Evolutionary conservation across 2,329 filamentous ascomycete genomes (phyloP).

Genomic region (Fusarium verticillioides): DNA sequence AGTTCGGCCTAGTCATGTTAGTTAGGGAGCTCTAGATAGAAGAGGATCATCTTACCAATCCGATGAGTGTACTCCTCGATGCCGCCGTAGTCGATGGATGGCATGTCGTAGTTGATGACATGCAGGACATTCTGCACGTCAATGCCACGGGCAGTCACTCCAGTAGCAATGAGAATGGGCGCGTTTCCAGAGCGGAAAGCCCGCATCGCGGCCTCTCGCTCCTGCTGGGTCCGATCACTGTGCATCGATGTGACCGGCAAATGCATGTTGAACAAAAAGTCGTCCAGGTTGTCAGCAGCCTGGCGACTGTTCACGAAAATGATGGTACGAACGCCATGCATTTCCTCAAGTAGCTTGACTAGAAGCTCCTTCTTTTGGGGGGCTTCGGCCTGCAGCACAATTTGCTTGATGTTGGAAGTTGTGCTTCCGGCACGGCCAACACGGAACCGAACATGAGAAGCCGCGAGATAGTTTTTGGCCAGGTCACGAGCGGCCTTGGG

Average conservation of each 20-base stretch:
- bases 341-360: constrained; percentile 75
- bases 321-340: constrained; percentile 80
- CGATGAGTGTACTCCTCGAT: constrained; percentile 95
- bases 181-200: constrained; percentile 79
- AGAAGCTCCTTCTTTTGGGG: constrained; percentile 76
- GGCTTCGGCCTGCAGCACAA: constrained; percentile 74
- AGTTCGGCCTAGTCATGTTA: constrained; percentile 74
- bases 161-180: constrained; percentile 88
- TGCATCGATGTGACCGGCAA: constrained; percentile 92
- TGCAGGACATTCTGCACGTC: constrained; percentile 89
- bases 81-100: constrained; percentile 78
- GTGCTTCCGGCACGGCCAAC: constrained; percentile 89
- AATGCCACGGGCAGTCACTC: constrained; percentile 86
- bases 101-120: constrained; percentile 94
- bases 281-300: constrained; percentile 84
- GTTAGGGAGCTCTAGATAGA: neutral
- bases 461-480: constrained; percentile 78
- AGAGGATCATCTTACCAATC: constrained; percentile 72
- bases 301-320: constrained; percentile 89
- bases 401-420: constrained; percentile 84
- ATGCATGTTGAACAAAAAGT: constrained; percentile 82
- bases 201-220: constrained; percentile 92
- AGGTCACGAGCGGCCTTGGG: constrained; percentile 81
- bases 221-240: constrained; percentile 83
- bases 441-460: constrained; percentile 80